Evolutionary conservation across 2,329 filamentous ascomycete species (phyloP).

Genomic region (Diaporthe velutina): DNA sequence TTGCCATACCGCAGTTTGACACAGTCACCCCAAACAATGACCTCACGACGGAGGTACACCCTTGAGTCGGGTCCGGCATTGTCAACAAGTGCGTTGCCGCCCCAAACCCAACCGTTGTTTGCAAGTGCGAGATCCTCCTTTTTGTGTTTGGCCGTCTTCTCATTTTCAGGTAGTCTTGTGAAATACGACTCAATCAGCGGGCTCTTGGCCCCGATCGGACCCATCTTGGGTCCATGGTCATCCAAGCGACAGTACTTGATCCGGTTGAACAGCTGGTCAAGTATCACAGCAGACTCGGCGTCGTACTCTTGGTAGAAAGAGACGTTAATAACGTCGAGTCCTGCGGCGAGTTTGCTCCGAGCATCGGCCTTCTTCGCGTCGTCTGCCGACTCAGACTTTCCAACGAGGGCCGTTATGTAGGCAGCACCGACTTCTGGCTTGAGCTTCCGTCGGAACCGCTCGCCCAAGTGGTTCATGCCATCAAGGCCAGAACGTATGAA

Average conservation of each 20-base stretch:
- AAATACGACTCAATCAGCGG: conserved; percentile 96
- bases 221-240: conserved; percentile 87
- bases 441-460: conserved; percentile 80
- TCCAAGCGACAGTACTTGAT: conserved; percentile 97
- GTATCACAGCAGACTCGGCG: conserved; percentile 81
- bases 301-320: conserved; percentile 95
- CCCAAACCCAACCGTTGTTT: conserved; percentile 99
- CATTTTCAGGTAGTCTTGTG: conserved; percentile 85
- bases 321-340: conserved; percentile 88
- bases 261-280: conserved; percentile 93
- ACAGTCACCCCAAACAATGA: conserved; percentile 98
- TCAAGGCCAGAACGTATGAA: conserved; percentile 78
- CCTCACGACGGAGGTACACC: conserved; percentile 94
- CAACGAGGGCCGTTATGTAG: conserved; percentile 76
- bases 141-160: conserved; percentile 81
- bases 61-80: conserved; percentile 91
- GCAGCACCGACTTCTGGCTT: conserved; percentile 79
- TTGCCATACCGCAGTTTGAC: conserved; percentile 94
- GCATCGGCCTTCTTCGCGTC: conserved; percentile 56
- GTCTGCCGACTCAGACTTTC: conserved; percentile 70
- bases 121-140: conserved; percentile 83
- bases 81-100: conserved; percentile 92
- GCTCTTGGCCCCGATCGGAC: conserved; percentile 80
- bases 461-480: conserved; percentile 81
- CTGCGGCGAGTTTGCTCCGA: conserved; percentile 67